Evolutionary conservation across 2,329 filamentous ascomycete species (phyloP).

Genomic region (Claviceps quebecensis): DNA sequence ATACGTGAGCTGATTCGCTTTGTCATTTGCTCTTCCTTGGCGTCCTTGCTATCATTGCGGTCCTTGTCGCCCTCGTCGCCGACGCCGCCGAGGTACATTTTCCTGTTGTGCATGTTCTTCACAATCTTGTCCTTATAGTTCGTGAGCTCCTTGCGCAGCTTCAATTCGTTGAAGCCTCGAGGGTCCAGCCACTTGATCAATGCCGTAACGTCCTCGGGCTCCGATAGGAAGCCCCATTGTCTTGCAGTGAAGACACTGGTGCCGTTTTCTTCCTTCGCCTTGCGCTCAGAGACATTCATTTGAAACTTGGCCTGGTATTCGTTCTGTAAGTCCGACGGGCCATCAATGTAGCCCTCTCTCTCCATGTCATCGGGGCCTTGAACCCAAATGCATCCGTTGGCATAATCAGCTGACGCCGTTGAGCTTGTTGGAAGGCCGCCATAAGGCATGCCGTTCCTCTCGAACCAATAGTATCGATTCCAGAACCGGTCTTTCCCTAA

Average conservation of each 20-base stretch:
- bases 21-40: conserved; percentile 21
- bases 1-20: conserved; percentile 32
- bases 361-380: conserved; percentile 89
- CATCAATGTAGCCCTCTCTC: conserved; percentile 71
- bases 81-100: conserved; percentile 44
- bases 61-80: conserved; percentile 24
- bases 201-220: conserved; percentile 61
- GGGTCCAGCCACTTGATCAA: conserved; percentile 82
- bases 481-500: conserved; percentile 93
- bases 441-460: conserved; percentile 95
- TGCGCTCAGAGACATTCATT: conserved; percentile 74
- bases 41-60: conserved; percentile 18
- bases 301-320: conserved; percentile 66
- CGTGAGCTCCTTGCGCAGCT: conserved; percentile 74
- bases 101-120: conserved; percentile 67
- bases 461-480: conserved; percentile 99
- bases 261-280: conserved; percentile 68
- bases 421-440: conserved; percentile 78
- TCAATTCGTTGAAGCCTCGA: conserved; percentile 72
- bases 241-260: conserved; percentile 63
- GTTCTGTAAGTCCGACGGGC: conserved; percentile 53
- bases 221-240: conserved; percentile 88
- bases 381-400: conserved; percentile 91
- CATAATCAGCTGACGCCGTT: conserved; percentile 74
- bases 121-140: conserved; percentile 62